These are phyloP conservation scores for Rhodofomes roseus DNA, from an alignment of 1,284 basidiomycete genomes.

Conservation along the genomic window DNA sequence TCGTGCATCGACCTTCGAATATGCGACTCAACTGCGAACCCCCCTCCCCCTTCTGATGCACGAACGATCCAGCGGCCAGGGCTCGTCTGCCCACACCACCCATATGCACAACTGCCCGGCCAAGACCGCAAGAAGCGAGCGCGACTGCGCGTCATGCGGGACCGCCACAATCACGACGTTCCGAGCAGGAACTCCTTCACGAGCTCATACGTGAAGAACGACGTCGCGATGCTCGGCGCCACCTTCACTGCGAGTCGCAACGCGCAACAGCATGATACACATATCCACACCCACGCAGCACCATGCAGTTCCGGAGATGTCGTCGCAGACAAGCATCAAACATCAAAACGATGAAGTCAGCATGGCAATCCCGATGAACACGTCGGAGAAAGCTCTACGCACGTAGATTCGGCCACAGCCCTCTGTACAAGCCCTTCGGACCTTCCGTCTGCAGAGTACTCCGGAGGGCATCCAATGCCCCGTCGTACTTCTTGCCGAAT, in stretches of 20 bases:
- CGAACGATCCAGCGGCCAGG: neutral
- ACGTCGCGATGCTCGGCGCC: constrained; percentile 88
- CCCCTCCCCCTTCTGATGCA: neutral
- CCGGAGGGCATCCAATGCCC: constrained; percentile 73
- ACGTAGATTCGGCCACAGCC: constrained; percentile 90
- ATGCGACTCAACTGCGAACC: too few relatives aligned
- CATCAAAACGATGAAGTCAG: neutral
- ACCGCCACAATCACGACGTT: constrained; percentile 20
- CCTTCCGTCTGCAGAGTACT: constrained; percentile 77
- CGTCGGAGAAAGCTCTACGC: constrained; percentile 34
- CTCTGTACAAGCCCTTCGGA: constrained; percentile 74
- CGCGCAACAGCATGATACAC: constrained; percentile 2
- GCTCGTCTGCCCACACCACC: neutral
- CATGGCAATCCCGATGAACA: neutral
- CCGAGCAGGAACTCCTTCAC: constrained; percentile 42
- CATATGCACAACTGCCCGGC: neutral
- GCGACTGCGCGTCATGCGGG: neutral
- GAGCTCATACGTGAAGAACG: constrained; percentile 77
- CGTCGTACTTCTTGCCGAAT: constrained; percentile 68
- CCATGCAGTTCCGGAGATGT: neutral
- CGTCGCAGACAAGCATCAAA: neutral
- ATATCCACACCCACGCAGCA: constrained; percentile 8
- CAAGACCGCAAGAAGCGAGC: neutral
- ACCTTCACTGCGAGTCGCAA: constrained; percentile 64
- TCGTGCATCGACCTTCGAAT: neutral